These are phyloP conservation scores for Fusarium sp. DNA, from an alignment of 2,329 filamentous ascomycete species.

Conservation along the genomic window DNA sequence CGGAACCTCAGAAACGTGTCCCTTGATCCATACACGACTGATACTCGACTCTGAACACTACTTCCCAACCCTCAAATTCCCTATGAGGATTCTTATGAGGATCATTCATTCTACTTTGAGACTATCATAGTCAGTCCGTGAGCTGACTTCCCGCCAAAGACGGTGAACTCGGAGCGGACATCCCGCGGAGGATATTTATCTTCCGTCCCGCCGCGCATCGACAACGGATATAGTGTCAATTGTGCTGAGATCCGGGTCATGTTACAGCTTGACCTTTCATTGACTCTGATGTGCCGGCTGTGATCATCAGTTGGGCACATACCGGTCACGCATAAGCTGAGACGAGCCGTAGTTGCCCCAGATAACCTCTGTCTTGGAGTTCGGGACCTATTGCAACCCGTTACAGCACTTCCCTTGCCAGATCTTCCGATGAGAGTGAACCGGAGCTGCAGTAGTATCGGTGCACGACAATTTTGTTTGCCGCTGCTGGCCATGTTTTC, in stretches of 20 bases:
- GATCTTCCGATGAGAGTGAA: neutral
- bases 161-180: neutral
- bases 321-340: neutral
- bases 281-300: neutral
- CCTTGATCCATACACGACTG: neutral
- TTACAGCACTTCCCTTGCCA: neutral
- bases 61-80: neutral
- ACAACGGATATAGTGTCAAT: neutral
- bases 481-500: neutral
- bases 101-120: neutral
- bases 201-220: neutral
- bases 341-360: neutral
- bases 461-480: neutral
- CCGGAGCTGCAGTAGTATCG: neutral
- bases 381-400: neutral
- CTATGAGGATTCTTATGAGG: neutral
- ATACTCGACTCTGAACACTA: accelerated
- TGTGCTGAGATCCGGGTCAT: neutral
- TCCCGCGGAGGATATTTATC: neutral
- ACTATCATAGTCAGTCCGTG: neutral
- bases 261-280: neutral
- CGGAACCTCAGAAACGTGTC: neutral
- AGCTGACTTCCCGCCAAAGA: neutral
- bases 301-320: neutral
- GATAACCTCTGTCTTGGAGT: neutral